phyloP scores from a whole-genome alignment of 2,329 filamentous ascomycete genomes.

The Orbilia ellipsospora region DNA sequence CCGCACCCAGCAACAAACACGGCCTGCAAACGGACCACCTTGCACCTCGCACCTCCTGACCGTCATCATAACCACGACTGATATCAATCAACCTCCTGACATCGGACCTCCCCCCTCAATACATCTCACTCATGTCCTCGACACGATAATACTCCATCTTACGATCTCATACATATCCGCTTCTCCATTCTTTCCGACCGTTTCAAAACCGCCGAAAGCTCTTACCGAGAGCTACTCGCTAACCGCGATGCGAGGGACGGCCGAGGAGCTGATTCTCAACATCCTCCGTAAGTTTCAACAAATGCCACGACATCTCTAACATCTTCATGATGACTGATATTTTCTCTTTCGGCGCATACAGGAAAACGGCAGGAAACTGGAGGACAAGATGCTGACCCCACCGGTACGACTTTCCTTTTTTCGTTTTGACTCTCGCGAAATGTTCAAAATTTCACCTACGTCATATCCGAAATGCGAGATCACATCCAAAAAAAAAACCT shows the following conservation, averaged over 20 bases:
- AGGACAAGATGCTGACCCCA: conserved; percentile 40
- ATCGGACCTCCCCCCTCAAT: background rate
- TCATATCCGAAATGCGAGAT: conserved; percentile 4
- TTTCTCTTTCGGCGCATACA: conserved; percentile 7
- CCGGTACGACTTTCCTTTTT: conserved; percentile 24
- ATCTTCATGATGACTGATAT: background rate
- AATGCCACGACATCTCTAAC: background rate
- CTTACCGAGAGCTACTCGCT: conserved; percentile 1
- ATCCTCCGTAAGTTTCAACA: conserved; percentile 38
- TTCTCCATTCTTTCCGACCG: background rate
- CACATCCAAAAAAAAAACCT: background rate
- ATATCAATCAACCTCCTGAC: too few species aligned
- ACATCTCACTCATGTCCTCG: conserved; percentile 3
- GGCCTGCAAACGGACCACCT: conserved; percentile 13
- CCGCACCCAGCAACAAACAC: conserved; percentile 5
- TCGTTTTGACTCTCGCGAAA: background rate
- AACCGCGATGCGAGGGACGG: conserved; percentile 45
- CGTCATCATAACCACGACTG: too few species aligned
- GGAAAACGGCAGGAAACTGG: conserved; percentile 48
- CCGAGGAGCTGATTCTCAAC: conserved; percentile 39
- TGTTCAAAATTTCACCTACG: background rate
- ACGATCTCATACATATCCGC: background rate
- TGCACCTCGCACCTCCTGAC: conserved; percentile 10
- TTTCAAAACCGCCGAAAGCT: background rate
- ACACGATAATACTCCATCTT: background rate